Base-by-base conservation (phyloP, 352 stramenopile genomes). In the Globisporangium nunn region DNA sequence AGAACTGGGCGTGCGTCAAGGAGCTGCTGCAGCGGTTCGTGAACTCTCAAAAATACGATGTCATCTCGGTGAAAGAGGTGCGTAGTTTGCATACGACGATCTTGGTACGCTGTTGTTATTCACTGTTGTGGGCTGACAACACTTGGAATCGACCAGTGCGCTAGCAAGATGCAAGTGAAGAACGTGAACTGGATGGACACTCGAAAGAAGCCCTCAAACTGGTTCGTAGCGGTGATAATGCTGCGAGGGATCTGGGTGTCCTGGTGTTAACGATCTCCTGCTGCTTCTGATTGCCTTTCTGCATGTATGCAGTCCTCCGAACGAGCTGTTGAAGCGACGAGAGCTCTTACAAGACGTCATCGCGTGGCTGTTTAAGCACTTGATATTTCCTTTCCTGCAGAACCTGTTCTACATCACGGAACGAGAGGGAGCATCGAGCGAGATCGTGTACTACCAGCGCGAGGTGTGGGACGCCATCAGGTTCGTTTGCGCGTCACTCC, bases 371-470 rank as follows among this genome's bases (percentile, higher is more conserved):
- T 56, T 75, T 12, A 69, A 56, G 7, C 62, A 57, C 2, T 45
- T 93, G 7, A 67, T 87, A 0, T 88, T 85, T 28, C 78, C 83
- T 6, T 39, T 89, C 3, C 47, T 93, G 30, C 73, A 71, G 8
- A 79, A 71, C 37, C 57, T 82, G 48, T 91, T 90, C 64, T 93
- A 88, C 62, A 77, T 89, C 52, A 93, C 83, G 1, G 79, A 90
- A 44, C 51, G 62, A 2, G 83, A 93, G 64, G 83, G 81, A 14
- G 71, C 69, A 52, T 77, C 70, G 3, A 88, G 90, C 39, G 75
- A 89, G 11, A 72, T 91, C 8, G 59, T 69, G 6, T 93, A 72
- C 57, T 93, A 85, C 53, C 78, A 84, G 17, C 75, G 79, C 31
- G 64, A 66, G 14, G 72, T 93, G 17, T 93, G 83, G 83, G 79